Evolutionary conservation across 2,329 filamentous ascomycete species (phyloP), one percentile per base, ranked within the genome.

Genomic region (Aspergillus sergii): DNA sequence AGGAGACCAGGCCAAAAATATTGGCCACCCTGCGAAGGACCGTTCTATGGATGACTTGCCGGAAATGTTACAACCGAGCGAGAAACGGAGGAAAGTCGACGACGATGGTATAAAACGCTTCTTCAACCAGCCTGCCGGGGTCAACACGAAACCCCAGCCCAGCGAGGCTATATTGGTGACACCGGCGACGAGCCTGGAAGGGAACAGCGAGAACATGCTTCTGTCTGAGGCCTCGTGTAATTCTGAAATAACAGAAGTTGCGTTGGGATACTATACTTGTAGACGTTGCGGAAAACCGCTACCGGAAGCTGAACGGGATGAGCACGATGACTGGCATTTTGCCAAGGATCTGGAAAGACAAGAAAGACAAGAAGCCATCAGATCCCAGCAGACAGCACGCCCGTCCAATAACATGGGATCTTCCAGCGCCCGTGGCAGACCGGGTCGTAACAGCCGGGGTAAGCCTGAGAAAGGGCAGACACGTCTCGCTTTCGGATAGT

Each of bases 281-380:
- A 74, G 81, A 57, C 87, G 87, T 66, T 97, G 93, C 76, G 83
- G 85, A 63, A 83, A 85, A 70, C 74, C 76, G n/a, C 81, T 95
- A 39, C 81, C 84, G 14, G 81, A 83, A 45, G 73, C 81, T 30
- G 86, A 89, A 61, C 84, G 85, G 69, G 85, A 89, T 68, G 94
- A 91, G 78, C 95, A 99, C 76, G 84, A 90, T 59, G 95, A 99
- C 76, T 98, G 94, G 90, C 95, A 99, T 79, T 90, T 97, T 79
- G 95, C 95, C 53, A 92, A 91, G 79, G 91, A 94, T 70, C 83
- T 99, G 34, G 89, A 94, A 67, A 85, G 88, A 62, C 84, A 90
- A 68, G 85, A 90, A 79, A 83, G 84, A 45, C 71, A 74, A 59
- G 68, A 71, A 45, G 68, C 71, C 7, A 68, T 65, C 30, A 66